phyloP scores from a whole-genome alignment of 164 flowering plant genomes.

The Piper longum region DNA sequence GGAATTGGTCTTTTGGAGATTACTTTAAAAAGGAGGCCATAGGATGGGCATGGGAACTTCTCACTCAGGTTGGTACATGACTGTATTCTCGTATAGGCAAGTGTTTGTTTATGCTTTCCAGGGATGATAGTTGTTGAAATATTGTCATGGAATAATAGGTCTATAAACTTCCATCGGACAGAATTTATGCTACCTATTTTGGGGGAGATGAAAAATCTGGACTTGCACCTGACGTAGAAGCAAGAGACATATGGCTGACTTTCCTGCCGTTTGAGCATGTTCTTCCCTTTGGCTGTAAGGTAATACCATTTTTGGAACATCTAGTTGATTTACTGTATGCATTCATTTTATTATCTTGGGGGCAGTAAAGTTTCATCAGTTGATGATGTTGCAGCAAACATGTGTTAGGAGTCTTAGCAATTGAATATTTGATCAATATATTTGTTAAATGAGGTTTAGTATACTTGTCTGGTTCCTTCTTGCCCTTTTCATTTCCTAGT shows the following conservation, averaged over 20 bases:
- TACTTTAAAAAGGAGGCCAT: conserved; percentile 91
- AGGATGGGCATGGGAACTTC: conserved; percentile 90
- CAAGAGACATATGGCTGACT: conserved; percentile 69
- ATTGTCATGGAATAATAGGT: conserved; percentile 28
- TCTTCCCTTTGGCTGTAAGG: conserved; percentile 93
- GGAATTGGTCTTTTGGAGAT: conserved; percentile 98
- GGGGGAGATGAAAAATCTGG: conserved; percentile 91
- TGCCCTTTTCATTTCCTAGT: too few relatives aligned
- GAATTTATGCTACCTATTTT: conserved; percentile 92
- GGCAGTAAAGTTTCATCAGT: too few relatives aligned
- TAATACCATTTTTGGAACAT: conserved; percentile 11
- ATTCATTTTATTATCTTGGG: neutral
- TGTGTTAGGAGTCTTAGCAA: too few relatives aligned
- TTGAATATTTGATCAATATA: too few relatives aligned
- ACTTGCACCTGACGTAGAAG: conserved; percentile 79
- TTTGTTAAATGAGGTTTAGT: too few relatives aligned
- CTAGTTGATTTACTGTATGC: neutral
- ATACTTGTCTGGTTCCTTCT: too few relatives aligned
- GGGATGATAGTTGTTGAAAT: too few relatives aligned
- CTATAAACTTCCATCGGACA: conserved; percentile 57
- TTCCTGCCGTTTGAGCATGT: conserved; percentile 67
- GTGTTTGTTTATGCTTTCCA: neutral
- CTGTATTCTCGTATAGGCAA: neutral
- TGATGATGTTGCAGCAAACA: too few relatives aligned
- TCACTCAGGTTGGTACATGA: conserved; percentile 47